Base-by-base conservation (phyloP, 2,329 filamentous ascomycete species). In the Alternaria incomplexa region DNA sequence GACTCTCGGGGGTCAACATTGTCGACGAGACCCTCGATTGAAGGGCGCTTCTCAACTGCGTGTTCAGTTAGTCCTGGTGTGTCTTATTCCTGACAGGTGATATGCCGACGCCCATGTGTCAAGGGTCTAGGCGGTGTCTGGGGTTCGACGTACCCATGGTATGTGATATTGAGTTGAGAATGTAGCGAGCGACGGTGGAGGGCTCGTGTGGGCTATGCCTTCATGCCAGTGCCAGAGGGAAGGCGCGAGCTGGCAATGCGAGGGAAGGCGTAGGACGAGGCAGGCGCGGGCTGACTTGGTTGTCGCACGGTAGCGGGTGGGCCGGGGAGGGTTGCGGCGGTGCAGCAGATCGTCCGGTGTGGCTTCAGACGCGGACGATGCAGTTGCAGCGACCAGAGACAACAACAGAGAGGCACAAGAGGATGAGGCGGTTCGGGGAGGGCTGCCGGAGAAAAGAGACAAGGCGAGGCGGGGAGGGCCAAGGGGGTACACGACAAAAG, bases 1-100 rank as follows among this genome's bases (percentile, higher is more conserved):
- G 75, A 77, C 32, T 74, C 72, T 40, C 76, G 75, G 25, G 77
- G 76, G 61, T 78, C 76, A 61, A 79, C 61, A 61, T 80, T 78
- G 66, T 79, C 77, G 67, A 79, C 75, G 66, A 79, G 74, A 53
- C 76, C 76, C 63, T 80, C 77, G 72, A 69, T 75, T 46, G 77
- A 80, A 68, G 74, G 73, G 65, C 77, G 76, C 66, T 79, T 79
- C 66, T 79, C 77, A 65, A 74, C 76, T 77, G 68, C 40, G 22
- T 46, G 32, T 3, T 51, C n/a, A 45, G 74, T 79, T 64, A 76
- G 71, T 63, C 25, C n/a, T 30, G 57, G 36, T 11, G 20, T 17
- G n/a, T 36, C 4, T 8, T 7, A 45, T 56, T 44, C 6, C 13
- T n/a, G 32, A 44, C 11, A 36, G 20, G 32, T 20, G 15, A 26